These are phyloP conservation scores for Ceriops tagal DNA, from an alignment of 345 rosid genomes.

Conservation along the genomic window DNA sequence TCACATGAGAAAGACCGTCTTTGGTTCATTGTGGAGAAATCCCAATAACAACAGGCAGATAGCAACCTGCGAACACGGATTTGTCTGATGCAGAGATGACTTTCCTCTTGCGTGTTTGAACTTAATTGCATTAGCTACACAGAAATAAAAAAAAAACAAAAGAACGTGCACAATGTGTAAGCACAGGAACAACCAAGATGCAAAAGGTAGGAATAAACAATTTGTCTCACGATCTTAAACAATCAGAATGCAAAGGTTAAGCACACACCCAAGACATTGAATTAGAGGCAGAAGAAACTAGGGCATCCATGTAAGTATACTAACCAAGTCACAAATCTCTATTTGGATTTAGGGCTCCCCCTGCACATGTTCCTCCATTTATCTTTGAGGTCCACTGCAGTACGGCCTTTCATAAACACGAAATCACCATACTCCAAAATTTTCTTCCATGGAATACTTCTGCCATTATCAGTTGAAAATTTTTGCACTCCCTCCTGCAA, in stretches of 20 bases:
- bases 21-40: too few species aligned
- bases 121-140: too few species aligned
- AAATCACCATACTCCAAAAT: slow-evolving; percentile 37
- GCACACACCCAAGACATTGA: not conserved
- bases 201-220: too few species aligned
- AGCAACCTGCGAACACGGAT: too few species aligned
- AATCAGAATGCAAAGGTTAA: not conserved
- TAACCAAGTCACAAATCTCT: slow-evolving; percentile 13
- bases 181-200: too few species aligned
- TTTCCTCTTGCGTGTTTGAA: too few species aligned
- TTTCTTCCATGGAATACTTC: slow-evolving; percentile 36
- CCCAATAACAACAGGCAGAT: too few species aligned
- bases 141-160: too few species aligned
- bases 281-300: too few species aligned
- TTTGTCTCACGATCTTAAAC: not conserved
- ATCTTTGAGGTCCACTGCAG: slow-evolving; percentile 40
- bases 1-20: too few species aligned
- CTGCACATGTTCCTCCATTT: slow-evolving; percentile 50
- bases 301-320: not conserved
- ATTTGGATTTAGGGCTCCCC: slow-evolving; percentile 26
- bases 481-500: slow-evolving; percentile 38
- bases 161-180: too few species aligned
- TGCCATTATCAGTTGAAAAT: slow-evolving; percentile 19
- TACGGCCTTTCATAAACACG: slow-evolving; percentile 26
- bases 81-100: too few species aligned